phyloP scores from a whole-genome alignment of 2,329 filamentous ascomycete genomes.

The Huntiella omanensis region DNA sequence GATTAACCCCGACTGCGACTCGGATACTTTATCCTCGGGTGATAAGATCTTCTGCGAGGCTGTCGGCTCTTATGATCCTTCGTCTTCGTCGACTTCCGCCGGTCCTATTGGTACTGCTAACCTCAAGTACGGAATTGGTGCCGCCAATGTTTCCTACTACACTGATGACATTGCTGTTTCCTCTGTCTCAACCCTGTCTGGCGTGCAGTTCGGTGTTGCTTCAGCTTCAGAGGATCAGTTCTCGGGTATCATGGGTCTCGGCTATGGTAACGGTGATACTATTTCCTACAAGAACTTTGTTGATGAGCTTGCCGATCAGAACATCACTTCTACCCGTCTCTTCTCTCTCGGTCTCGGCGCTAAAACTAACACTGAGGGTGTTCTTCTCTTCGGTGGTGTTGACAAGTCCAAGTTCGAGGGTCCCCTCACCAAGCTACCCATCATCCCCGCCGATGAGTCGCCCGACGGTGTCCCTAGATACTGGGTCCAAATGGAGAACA shows the following conservation, averaged over 20 bases:
- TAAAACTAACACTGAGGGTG: conserved; percentile 38
- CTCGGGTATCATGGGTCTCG: conserved; percentile 53
- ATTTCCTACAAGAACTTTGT: conserved; percentile 31
- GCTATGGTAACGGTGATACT: conserved; percentile 36
- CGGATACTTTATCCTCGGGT: conserved; percentile 19
- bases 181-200: conserved; percentile 23
- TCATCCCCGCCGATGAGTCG: conserved; percentile 35
- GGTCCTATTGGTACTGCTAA: conserved; percentile 20
- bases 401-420: conserved; percentile 47
- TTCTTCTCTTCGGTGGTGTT: conserved; percentile 48
- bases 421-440: conserved; percentile 38
- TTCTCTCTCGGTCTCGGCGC: conserved; percentile 49
- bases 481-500: conserved; percentile 30
- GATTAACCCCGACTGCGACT: conserved; percentile 41
- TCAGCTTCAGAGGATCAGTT: conserved; percentile 28
- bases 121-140: conserved; percentile 32
- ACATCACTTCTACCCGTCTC: conserved; percentile 38
- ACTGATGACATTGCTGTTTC: conserved; percentile 26
- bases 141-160: conserved; percentile 31
- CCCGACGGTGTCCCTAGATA: conserved; percentile 35
- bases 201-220: conserved; percentile 50
- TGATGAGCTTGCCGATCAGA: conserved; percentile 30
- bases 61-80: conserved; percentile 25
- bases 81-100: conserved; percentile 22
- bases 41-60: conserved; percentile 27